phyloP scores from a whole-genome alignment of 257 asterid genomes.

The Plantago ovata region DNA sequence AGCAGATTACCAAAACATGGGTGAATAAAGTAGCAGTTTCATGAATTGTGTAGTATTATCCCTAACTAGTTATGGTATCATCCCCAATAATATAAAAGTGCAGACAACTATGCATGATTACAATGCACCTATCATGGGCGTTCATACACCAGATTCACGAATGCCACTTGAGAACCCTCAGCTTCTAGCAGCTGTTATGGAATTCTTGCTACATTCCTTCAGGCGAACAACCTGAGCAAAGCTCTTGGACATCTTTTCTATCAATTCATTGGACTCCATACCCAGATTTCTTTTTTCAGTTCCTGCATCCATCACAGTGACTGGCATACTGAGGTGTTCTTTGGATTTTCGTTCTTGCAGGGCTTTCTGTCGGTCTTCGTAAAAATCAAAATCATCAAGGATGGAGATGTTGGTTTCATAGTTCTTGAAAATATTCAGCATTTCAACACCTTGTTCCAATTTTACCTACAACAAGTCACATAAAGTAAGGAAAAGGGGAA shows the following conservation, averaged over 20 bases:
- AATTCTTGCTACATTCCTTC: constrained; percentile 5
- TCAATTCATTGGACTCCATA: constrained; percentile 6
- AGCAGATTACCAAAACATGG: too few species aligned
- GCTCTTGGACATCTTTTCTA: constrained; percentile 19
- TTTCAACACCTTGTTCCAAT: constrained; percentile 22
- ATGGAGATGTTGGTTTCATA: constrained; percentile 19
- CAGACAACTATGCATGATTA: neutral
- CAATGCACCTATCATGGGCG: neutral
- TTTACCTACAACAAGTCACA: constrained; percentile 14
- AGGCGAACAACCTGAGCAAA: constrained; percentile 22
- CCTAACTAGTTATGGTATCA: constrained; percentile 9
- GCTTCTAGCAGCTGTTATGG: neutral
- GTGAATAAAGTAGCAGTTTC: too few species aligned
- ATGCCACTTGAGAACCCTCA: neutral
- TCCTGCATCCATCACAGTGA: constrained; percentile 13
- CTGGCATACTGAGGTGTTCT: constrained; percentile 9
- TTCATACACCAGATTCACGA: neutral
- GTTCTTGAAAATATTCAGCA: constrained; percentile 23
- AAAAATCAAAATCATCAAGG: constrained; percentile 21
- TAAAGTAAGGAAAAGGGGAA: neutral
- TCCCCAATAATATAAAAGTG: neutral
- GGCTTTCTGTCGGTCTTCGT: constrained; percentile 21
- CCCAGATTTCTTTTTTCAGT: constrained; percentile 10
- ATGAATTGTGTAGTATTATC: too few species aligned
- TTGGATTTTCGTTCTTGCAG: constrained; percentile 14